phyloP scores from a whole-genome alignment of 2,329 filamentous ascomycete species.

The Taxawa tesnikishii region DNA sequence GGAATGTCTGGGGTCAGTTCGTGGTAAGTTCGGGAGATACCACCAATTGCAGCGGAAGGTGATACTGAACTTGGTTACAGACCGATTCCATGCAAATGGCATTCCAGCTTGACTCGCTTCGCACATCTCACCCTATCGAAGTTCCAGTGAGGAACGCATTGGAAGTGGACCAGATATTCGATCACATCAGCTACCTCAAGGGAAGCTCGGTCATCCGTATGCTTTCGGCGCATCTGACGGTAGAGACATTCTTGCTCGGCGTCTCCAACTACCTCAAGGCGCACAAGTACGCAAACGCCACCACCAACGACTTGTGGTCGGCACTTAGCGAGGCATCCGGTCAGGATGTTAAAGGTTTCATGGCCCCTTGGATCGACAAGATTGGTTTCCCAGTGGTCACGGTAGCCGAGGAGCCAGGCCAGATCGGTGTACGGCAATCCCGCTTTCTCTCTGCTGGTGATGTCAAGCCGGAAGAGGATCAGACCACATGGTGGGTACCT shows the following conservation, averaged over 20 bases:
- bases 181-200: conserved; percentile 92
- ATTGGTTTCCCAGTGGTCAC: conserved; percentile 90
- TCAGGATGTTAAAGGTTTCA: conserved; percentile 72
- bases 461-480: conserved; percentile 79
- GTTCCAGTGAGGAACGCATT: conserved; percentile 87
- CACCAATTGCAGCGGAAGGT: neutral
- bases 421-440: conserved; percentile 72
- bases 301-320: conserved; percentile 81
- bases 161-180: conserved; percentile 96
- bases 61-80: neutral
- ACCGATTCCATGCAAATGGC: conserved; percentile 89
- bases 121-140: conserved; percentile 90
- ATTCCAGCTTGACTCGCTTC: conserved; percentile 77
- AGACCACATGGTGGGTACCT: conserved; percentile 92
- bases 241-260: conserved; percentile 78
- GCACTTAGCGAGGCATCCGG: conserved; percentile 80
- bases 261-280: conserved; percentile 81
- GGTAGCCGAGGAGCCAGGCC: conserved; percentile 68
- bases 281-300: conserved; percentile 81
- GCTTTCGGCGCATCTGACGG: conserved; percentile 80
- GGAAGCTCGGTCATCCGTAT: conserved; percentile 94
- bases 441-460: conserved; percentile 89
- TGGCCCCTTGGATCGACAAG: conserved; percentile 91
- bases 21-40: conserved; percentile 33
- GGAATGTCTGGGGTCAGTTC: conserved; percentile 97